phyloP scores from a whole-genome alignment of 371 early-diverging fungal genomes.

The Rhizopus sp. region DNA sequence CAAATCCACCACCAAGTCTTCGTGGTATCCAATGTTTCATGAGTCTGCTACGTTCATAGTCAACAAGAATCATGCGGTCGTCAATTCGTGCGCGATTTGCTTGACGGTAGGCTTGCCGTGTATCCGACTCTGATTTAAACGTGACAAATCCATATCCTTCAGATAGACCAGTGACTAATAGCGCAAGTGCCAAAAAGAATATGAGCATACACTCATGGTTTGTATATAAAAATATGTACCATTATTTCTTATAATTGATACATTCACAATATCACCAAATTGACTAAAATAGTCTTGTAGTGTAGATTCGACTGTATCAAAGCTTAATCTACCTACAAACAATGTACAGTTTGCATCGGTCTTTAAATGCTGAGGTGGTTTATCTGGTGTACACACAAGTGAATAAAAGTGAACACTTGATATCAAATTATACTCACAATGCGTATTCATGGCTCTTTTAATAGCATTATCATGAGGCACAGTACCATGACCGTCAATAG shows the following conservation, averaged over 20 bases:
- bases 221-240: slow-evolving; percentile 27
- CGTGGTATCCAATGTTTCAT: slow-evolving; percentile 66
- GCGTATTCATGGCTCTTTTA: slow-evolving; percentile 37
- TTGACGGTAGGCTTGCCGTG: slow-evolving; percentile 47
- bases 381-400: slow-evolving; percentile 22
- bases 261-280: slow-evolving; percentile 36
- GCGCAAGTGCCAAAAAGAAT: neutral
- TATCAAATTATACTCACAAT: slow-evolving; percentile 3
- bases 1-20: slow-evolving; percentile 64
- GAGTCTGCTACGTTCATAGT: slow-evolving; percentile 56
- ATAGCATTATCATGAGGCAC: slow-evolving; percentile 58
- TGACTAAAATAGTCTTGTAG: slow-evolving; percentile 33
- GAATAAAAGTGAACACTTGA: neutral
- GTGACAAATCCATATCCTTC: slow-evolving; percentile 62
- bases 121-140: slow-evolving; percentile 29
- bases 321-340: slow-evolving; percentile 52
- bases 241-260: slow-evolving; percentile 36
- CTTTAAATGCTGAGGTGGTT: slow-evolving; percentile 31
- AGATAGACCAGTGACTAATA: slow-evolving; percentile 56
- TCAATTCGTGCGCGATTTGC: slow-evolving; percentile 43
- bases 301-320: slow-evolving; percentile 36
- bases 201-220: neutral
- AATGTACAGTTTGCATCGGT: slow-evolving; percentile 52
- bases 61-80: slow-evolving; percentile 51
- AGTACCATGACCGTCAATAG: slow-evolving; percentile 57